Evolutionary conservation across 768 basidiomycete genomes (phyloP).

Genomic region (Boletus reticuloceps): DNA sequence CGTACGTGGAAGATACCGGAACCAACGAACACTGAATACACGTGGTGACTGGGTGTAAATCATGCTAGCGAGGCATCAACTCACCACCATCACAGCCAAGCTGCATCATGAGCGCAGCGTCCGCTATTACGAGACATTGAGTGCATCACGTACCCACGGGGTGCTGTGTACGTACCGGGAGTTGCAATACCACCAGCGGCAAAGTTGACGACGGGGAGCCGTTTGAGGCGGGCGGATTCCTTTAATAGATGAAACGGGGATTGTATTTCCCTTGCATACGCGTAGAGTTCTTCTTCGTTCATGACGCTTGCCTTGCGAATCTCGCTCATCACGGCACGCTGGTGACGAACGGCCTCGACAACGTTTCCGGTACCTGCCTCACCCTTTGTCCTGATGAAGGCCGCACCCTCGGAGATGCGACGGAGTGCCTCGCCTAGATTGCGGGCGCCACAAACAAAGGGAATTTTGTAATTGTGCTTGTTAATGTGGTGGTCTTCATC

Average conservation of each 20-base stretch:
- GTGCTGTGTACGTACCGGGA: slow-evolving; percentile 55
- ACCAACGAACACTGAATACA: slow-evolving; percentile 83
- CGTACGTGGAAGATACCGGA: slow-evolving; percentile 94
- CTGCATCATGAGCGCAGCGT: slow-evolving; percentile 99
- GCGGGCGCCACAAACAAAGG: slow-evolving; percentile 94
- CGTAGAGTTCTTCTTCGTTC: slow-evolving; percentile 94
- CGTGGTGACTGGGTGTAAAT: neutral
- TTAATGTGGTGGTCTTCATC: slow-evolving; percentile 97
- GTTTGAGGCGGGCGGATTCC: slow-evolving; percentile 91
- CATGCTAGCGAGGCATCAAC: slow-evolving; percentile 21
- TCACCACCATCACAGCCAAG: slow-evolving; percentile 93
- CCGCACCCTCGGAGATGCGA: slow-evolving; percentile 95
- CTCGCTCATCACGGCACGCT: slow-evolving; percentile 77
- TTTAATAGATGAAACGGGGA: slow-evolving; percentile 95
- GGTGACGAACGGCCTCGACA: slow-evolving; percentile 92
- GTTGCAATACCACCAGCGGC: slow-evolving; percentile 94
- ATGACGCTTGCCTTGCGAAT: slow-evolving; percentile 85
- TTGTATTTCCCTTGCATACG: slow-evolving; percentile 86
- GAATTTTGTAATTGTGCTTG: slow-evolving; percentile 93
- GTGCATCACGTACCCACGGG: neutral
- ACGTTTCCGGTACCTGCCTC: slow-evolving; percentile 89
- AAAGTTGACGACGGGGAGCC: slow-evolving; percentile 94
- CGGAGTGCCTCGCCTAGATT: slow-evolving; percentile 95
- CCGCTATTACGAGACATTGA: slow-evolving; percentile 46
- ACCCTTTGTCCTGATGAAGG: slow-evolving; percentile 98